Evolutionary conservation across 768 basidiomycete genomes (phyloP).

Genomic region (Coprinopsis sp.): DNA sequence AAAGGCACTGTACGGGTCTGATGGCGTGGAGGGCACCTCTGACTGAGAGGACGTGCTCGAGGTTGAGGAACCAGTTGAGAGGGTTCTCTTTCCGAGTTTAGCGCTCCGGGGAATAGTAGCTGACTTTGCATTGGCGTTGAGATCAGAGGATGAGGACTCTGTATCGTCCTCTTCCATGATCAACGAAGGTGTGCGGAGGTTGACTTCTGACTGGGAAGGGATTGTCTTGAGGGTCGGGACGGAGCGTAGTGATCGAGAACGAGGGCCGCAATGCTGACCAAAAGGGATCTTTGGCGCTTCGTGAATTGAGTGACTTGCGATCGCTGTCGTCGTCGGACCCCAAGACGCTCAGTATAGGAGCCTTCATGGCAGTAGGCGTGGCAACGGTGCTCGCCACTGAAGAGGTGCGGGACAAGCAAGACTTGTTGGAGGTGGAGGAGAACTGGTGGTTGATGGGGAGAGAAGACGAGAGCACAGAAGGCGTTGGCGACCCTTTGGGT

Average conservation of each 20-base stretch:
- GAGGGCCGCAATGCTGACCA: constrained; percentile 34
- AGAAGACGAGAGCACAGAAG: constrained; percentile 20
- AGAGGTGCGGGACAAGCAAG: neutral
- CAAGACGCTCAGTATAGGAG: no score
- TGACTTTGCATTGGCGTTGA: constrained; percentile 1
- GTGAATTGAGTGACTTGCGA: constrained; percentile 9
- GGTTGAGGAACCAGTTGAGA: constrained; percentile 25
- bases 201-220: constrained; percentile 29
- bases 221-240: constrained; percentile 29
- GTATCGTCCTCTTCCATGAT: neutral
- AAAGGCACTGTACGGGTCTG: constrained; percentile 13
- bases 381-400: neutral
- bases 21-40: constrained; percentile 22
- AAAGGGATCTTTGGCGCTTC: constrained; percentile 24
- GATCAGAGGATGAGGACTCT: constrained; percentile 13
- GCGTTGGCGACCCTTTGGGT: constrained; percentile 18
- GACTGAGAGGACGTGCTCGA: constrained; percentile 28
- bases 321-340: constrained; percentile 1
- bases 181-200: constrained; percentile 13
- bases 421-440: constrained; percentile 13
- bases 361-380: neutral
- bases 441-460: constrained; percentile 21
- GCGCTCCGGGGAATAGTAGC: no score
- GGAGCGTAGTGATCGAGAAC: constrained; percentile 30
- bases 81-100: no score